Base-by-base conservation (phyloP, 2,329 filamentous ascomycete species). In the Albophoma yamanashiensis region DNA sequence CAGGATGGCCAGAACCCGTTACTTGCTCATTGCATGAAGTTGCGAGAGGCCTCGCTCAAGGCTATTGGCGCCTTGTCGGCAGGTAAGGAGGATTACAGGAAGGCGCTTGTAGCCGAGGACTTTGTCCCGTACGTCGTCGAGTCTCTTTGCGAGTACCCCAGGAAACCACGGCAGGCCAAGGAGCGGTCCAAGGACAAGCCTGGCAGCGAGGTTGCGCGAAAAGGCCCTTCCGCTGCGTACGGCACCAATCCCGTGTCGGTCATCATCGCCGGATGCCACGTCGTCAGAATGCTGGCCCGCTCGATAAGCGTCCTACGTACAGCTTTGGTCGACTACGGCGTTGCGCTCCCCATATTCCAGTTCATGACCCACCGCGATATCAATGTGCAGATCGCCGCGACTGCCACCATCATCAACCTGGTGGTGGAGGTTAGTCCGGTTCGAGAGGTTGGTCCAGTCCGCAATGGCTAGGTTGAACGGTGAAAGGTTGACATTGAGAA, bases 351-450 rank as follows among this genome's bases (percentile, higher is more conserved):
- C 4, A 77, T 96, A 9, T 88, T 92, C 65, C 79, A 80, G 38
- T 84, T 97, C 55, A 79, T 97, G 64, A 85, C 81, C 60, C 89
- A 94, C 71, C 80, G 82, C 8, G 85, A 94, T 65, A 75, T 91
- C 39, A 86, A 93, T 58, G 87, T 97, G 5, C 89, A 92, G 69
- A 87, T 94, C 69, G 91, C 92, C 56, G 91, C 93, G 7, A 95
- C 91, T 0, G 87, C 89, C 42, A 87, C 89, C 8, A 83, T 95
- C 45, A 91, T 88, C 67, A 99, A 99, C 71, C 75, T 99, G 56
- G 83, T 96, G 7, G 79, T 92, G 55, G 91, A 96, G 63, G 90
- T 95, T 67, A 97, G 92, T 69, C 92, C 94, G 0, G 92, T 97
- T 85, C 87, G 91, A 72, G 86, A 91, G 71, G 91, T 93, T 78